Base-by-base conservation (phyloP, 2,329 filamentous ascomycete species). In the Westerdykella aurantiaca region DNA sequence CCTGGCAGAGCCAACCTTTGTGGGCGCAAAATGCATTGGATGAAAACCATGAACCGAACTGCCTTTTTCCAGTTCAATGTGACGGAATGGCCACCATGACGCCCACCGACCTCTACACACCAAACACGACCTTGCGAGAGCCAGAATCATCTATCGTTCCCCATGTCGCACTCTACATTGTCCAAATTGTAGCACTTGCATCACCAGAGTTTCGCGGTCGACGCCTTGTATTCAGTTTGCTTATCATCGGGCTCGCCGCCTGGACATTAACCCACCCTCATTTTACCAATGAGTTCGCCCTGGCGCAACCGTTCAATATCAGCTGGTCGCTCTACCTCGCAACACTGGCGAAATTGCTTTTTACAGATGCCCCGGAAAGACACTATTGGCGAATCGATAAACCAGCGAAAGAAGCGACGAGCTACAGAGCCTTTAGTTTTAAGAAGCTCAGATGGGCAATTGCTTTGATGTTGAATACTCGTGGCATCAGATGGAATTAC, bases 371-470 rank as follows among this genome's bases (percentile, higher is more conserved):
- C 3, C 34, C 14, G 6, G 44, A 47, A 38, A 22, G 23, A 11
- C 6, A 38, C 16, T 44, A 39, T 16, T 51, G 49, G 49, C 38
- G 35, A n/a, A 31, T 42, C n/a, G 49, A 49, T 23, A 35, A 37
- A 13, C 34, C 34, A 6, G 33, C 41, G 6, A 10, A 34, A 31
- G 46, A 44, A 33, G 46, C 46, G 6, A 16, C 25, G 7, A 17
- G 9, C 6, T 34, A 37, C 12, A n/a, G n/a, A 5, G 18, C 41
- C 1, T 49, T 51, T 38, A 39, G 43, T 11, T 41, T n/a, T n/a
- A 2, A 9, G 14, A 51, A 49, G 33, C 13, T 51, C 6, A 42
- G 39, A 29, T 52, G 50, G 50, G 47, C 41, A 3, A 13, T 39
- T 11, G 31, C 31, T 9, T 21, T 50, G 10, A 34, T 50, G 12